phyloP scores from a whole-genome alignment of 1,139 yeast genomes.

The Taphrina pruni region DNA sequence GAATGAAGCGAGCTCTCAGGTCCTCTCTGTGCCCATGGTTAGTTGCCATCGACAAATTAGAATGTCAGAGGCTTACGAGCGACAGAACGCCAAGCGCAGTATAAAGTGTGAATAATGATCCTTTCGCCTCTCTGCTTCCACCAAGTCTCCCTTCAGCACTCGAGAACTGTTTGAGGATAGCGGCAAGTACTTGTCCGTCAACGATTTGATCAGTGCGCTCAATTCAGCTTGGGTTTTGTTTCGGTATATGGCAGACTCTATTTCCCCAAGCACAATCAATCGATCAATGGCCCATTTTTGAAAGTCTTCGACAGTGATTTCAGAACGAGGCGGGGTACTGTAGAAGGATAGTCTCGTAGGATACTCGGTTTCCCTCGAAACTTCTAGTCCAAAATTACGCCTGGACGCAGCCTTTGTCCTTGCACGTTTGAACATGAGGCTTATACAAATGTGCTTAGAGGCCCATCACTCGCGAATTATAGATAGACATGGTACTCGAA shows the following conservation, averaged over 20 bases:
- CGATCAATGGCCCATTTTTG: constrained; percentile 96
- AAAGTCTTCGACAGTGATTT: constrained; percentile 87
- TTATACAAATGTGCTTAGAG: background rate
- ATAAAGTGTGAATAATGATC: constrained; percentile 93
- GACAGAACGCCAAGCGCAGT: constrained; percentile 83
- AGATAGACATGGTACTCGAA: no score
- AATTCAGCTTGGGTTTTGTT: constrained; percentile 69
- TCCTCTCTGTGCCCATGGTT: constrained; percentile 59
- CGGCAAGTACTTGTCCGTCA: constrained; percentile 70
- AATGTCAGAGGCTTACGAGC: constrained; percentile 54
- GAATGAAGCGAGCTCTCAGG: constrained; percentile 74
- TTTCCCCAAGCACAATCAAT: constrained; percentile 77
- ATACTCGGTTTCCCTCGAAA: constrained; percentile 52
- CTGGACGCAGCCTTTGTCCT: constrained; percentile 59
- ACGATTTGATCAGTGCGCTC: constrained; percentile 68
- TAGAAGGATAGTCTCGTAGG: constrained; percentile 70
- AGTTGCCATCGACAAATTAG: background rate
- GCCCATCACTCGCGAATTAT: no score
- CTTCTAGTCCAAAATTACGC: constrained; percentile 59
- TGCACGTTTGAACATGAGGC: constrained; percentile 24
- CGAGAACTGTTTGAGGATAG: constrained; percentile 53
- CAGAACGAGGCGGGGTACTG: constrained; percentile 74
- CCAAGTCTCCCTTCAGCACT: constrained; percentile 47
- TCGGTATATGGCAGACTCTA: constrained; percentile 75
- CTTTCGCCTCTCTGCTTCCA: constrained; percentile 68